Percentiles rank a stretch among this genome's conserved stretches.
These are phyloP conservation scores for Podaxis sp. DNA, from an alignment of 768 basidiomycete genomes.

Conservation along the genomic window DNA sequence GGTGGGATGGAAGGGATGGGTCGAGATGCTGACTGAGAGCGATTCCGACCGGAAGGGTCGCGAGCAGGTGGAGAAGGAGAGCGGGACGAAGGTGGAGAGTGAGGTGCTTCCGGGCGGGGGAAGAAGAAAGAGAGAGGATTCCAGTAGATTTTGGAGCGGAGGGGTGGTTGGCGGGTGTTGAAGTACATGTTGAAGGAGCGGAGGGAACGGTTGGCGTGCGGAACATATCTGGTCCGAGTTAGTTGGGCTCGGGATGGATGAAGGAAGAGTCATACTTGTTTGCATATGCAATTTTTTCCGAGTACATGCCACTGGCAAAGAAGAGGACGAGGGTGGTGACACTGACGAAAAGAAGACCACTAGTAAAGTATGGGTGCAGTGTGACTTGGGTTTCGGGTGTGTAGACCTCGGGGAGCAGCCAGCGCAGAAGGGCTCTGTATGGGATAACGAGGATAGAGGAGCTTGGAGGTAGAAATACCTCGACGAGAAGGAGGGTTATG, in stretches of 20 bases:
- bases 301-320: slow-evolving; percentile 95
- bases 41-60: slow-evolving; percentile 28
- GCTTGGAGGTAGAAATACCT: slow-evolving; percentile 63
- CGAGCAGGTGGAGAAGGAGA: slow-evolving; percentile 35
- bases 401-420: slow-evolving; percentile 49
- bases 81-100: slow-evolving; percentile 24
- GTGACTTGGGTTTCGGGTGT: slow-evolving; percentile 34
- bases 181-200: slow-evolving; percentile 96
- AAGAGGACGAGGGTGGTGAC: slow-evolving; percentile 90
- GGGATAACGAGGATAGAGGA: slow-evolving; percentile 64
- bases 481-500: slow-evolving; percentile 69
- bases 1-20: slow-evolving; percentile 85
- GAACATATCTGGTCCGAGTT: slow-evolving; percentile 72
- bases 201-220: slow-evolving; percentile 89
- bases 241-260: neutral
- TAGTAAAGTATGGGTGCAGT: slow-evolving; percentile 71
- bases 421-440: slow-evolving; percentile 47
- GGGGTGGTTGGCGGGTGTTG: slow-evolving; percentile 82
- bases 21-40: slow-evolving; percentile 37
- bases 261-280: slow-evolving; percentile 64
- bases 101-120: slow-evolving; percentile 31
- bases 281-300: slow-evolving; percentile 94
- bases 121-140: slow-evolving; percentile 61
- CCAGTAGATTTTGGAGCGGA: slow-evolving; percentile 53
- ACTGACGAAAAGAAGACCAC: slow-evolving; percentile 79